A percentile compares a stretch with the other conserved stretches of the same genome.
phyloP scores from a whole-genome alignment of 345 rosid genomes.

The Raphanus raphanistrum region DNA sequence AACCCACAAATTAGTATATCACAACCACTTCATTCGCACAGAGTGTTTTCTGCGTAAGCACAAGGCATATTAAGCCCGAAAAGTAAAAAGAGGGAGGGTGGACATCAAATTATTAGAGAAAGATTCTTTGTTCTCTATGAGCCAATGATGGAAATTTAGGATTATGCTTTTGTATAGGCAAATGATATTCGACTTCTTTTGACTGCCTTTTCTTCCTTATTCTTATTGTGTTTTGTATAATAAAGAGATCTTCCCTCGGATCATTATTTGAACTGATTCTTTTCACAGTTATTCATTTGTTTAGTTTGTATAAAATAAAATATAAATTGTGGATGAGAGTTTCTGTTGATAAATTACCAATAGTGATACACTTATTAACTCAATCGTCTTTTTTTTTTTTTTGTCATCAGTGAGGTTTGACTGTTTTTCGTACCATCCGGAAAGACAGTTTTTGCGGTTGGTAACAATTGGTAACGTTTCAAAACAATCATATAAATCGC shows the following conservation, averaged over 20 bases:
- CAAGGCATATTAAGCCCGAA: slow-evolving; percentile 16
- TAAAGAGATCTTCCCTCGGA: slow-evolving; percentile 35
- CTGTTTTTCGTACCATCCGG: too few relatives aligned
- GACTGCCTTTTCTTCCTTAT: slow-evolving; percentile 27
- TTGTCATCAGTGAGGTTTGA: too few relatives aligned
- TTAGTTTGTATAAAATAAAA: too few relatives aligned
- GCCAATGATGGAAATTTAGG: slow-evolving; percentile 37
- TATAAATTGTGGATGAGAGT: too few relatives aligned
- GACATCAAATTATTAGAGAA: slow-evolving; percentile 28
- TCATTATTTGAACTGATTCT: slow-evolving; percentile 17
- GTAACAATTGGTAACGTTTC: too few relatives aligned
- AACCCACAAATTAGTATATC: slow-evolving; percentile 8
- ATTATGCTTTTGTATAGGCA: slow-evolving; percentile 28
- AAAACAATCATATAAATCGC: too few relatives aligned
- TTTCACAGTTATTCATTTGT: slow-evolving; percentile 3
- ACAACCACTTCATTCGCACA: slow-evolving; percentile 7
- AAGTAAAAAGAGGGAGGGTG: slow-evolving; percentile 22
- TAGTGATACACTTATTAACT: too few relatives aligned
- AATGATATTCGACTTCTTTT: slow-evolving; percentile 29
- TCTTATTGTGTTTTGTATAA: slow-evolving; percentile 20
- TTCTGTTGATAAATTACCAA: too few relatives aligned
- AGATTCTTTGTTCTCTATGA: slow-evolving; percentile 24
- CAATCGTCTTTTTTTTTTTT: too few relatives aligned
- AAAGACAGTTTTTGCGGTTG: too few relatives aligned
- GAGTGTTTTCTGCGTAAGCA: slow-evolving; percentile 29